phyloP scores from a whole-genome alignment of 345 rosid species.

The Garcia nutans region DNA sequence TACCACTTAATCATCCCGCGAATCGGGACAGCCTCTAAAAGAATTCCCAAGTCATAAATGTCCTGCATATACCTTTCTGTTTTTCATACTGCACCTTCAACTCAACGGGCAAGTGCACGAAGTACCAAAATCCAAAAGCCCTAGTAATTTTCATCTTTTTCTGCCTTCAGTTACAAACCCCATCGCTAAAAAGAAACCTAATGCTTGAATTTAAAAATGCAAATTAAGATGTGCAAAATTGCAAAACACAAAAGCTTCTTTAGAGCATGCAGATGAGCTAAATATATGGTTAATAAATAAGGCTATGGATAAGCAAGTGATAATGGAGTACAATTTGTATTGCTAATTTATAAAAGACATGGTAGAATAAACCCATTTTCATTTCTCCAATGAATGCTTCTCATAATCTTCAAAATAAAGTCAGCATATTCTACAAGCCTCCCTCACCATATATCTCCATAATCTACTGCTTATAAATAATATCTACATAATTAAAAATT shows the following conservation, averaged over 20 bases:
- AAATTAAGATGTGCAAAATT: not conserved
- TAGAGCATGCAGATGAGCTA: constrained; percentile 4
- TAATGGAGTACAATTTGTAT: not conserved
- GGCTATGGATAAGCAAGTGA: not conserved
- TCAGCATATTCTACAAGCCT: not conserved
- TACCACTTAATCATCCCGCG: constrained; percentile 14
- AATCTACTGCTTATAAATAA: not conserved
- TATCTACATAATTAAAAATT: too few relatives aligned
- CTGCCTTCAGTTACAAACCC: constrained; percentile 6
- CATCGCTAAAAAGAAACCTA: not conserved
- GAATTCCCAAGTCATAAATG: not conserved
- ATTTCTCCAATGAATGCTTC: not conserved
- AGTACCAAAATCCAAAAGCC: not conserved
- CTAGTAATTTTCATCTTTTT: constrained; percentile 5
- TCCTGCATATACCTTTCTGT: constrained; percentile 4
- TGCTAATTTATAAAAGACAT: not conserved
- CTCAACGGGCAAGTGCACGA: constrained; percentile 2
- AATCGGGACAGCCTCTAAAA: not conserved
- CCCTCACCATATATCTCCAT: not conserved
- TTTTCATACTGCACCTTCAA: constrained; percentile 11
- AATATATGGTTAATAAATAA: not conserved
- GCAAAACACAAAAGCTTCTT: constrained; percentile 14
- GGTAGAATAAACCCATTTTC: not conserved
- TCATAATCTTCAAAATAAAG: not conserved
- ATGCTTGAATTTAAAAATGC: not conserved